These are phyloP conservation scores for Diospyros lotus DNA, from an alignment of 148 eudicot species.

Conservation along the genomic window DNA sequence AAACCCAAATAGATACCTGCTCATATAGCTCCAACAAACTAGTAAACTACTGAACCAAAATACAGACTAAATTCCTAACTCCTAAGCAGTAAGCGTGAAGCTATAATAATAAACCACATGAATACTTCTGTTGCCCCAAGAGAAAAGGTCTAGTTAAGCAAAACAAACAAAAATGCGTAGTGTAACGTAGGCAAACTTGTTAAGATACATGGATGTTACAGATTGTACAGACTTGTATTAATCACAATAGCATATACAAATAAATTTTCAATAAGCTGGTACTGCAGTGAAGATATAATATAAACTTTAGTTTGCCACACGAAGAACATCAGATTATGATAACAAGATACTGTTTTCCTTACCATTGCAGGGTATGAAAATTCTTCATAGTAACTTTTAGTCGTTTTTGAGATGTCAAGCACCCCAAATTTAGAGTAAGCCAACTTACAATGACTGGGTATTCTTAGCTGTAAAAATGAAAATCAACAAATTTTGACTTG, in stretches of 20 bases:
- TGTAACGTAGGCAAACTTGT: neutral
- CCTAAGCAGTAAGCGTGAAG: neutral
- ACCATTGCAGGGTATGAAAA: constrained; percentile 60
- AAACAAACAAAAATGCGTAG: neutral
- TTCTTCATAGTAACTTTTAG: constrained; percentile 41
- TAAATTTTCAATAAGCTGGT: neutral
- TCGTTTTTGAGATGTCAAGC: constrained; percentile 69
- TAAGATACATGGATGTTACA: neutral
- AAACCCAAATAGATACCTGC: too few relatives aligned
- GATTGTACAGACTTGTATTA: neutral
- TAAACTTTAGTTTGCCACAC: neutral
- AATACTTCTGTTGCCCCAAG: neutral
- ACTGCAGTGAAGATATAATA: neutral
- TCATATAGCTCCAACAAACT: too few relatives aligned
- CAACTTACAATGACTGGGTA: too few relatives aligned
- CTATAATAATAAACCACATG: neutral
- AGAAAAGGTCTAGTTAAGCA: neutral
- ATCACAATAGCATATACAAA: neutral
- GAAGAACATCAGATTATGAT: neutral
- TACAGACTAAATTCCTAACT: neutral
- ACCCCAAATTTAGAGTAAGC: constrained; percentile 24
- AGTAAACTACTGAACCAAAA: too few relatives aligned
- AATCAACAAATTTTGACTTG: neutral
- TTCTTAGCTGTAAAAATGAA: too few relatives aligned
- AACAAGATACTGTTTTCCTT: constrained; percentile 11